These are phyloP conservation scores for Paramyrothecium sp. DNA, from an alignment of 2,329 filamentous ascomycete genomes.

Conservation along the genomic window DNA sequence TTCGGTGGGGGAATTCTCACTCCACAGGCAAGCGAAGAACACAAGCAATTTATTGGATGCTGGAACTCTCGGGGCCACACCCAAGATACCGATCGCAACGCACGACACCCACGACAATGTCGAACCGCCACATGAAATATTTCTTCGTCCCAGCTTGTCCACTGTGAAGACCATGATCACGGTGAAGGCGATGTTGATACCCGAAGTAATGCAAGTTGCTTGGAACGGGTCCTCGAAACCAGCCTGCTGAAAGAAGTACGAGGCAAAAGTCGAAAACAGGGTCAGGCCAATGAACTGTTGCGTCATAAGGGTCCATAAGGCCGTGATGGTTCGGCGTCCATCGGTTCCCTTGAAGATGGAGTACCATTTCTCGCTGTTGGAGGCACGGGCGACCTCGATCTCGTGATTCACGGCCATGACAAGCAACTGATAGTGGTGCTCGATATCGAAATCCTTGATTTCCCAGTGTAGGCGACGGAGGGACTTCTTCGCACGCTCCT, in stretches of 20 bases:
- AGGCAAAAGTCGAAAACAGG: background rate
- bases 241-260: background rate
- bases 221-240: background rate
- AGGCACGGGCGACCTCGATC: conserved; percentile 12
- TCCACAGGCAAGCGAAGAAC: conserved; percentile 19
- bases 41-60: conserved; percentile 15
- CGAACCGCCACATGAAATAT: background rate
- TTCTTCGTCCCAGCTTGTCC: background rate
- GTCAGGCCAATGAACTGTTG: conserved; percentile 8
- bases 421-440: conserved; percentile 11
- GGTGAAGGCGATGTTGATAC: background rate
- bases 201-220: background rate
- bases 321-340: conserved; percentile 22
- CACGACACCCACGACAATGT: background rate
- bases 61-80: conserved; percentile 8
- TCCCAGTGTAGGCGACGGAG: conserved; percentile 7
- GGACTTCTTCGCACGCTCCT: conserved; percentile 15
- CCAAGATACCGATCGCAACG: conserved; percentile 13
- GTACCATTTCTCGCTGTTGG: conserved; percentile 15
- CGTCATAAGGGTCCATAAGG: conserved; percentile 19
- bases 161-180: background rate
- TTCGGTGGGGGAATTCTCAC: conserved; percentile 8
- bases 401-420: conserved; percentile 16
- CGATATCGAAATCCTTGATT: conserved; percentile 22
- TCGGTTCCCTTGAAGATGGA: conserved; percentile 25